Evolutionary conservation across 2,329 filamentous ascomycete species (phyloP), one percentile per base, ranked within the genome.

Genomic region (Pseudogymnoascus sp.): DNA sequence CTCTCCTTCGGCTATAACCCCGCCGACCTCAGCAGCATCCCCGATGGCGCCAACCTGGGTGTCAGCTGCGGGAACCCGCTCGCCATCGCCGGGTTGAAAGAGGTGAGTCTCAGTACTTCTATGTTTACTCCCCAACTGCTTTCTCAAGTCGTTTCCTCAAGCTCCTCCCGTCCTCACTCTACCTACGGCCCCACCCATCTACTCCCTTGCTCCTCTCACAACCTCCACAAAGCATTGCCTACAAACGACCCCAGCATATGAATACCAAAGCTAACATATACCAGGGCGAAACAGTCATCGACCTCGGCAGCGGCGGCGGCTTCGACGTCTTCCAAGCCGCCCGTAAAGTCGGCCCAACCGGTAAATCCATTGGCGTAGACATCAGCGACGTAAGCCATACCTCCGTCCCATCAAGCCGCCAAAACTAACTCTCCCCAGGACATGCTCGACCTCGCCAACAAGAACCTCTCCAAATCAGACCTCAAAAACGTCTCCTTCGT

Each of bases 291-390:
- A 82, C 77, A 0, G 77, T 86, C 1, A 72, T 87, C 63, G 84
- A 86, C 66, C 74, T 87, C 1, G 84, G 84, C 1, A 79, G 77
- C 65, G 83, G 84, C 2, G 82, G 79, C 6, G 84, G 84, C 0
- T 81, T 86, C 49, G 84, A 87, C 68, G 78, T 81, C 16, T 84
- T 86, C 65, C 77, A 81, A 2, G 82, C 83, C 9, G 76, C 80
- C 3, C 74, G 73, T 25, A 81, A 77, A 67, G 77, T 86, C 38
- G 82, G 82, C 0, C 56, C 67, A 0, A 71, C 69, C 18, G 83
- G 83, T 1, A 77, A 73, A 28, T 81, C 76, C 3, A 80, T 85
- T 59, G 84, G 84, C 6, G 74, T 87, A 3, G 84, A 87, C 67
- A 86, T 87, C 80, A 86, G 81, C 66, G 77, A 83, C 72, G 82